Base-by-base conservation (phyloP, 73 alveolate genomes). In the Symbiodinium pilosum region DNA sequence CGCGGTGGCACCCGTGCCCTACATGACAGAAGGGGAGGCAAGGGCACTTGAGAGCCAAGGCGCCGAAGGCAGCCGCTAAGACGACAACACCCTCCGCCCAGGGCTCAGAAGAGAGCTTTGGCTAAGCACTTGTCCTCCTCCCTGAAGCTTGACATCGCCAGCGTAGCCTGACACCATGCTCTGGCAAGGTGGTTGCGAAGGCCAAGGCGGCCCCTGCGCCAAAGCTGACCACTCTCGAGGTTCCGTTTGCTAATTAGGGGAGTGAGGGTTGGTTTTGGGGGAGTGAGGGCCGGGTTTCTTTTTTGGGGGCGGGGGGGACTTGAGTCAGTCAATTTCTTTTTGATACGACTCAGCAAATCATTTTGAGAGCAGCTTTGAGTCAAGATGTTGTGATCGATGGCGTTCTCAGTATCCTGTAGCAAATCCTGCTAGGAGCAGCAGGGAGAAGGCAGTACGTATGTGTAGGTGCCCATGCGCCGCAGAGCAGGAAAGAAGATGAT, bases 151-250 rank as follows among this genome's bases (percentile, higher is more conserved):
- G 18, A 69, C 26, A 5, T 43, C 84, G 2, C 4, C 18, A n/a
- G 11, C 43, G 16, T 12, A 69, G 41, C 43, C 84, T 30, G 2
- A n/a, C 34, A 30, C 85, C 85, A 34, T 34, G 51, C 85, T 4
- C 85, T 36, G 51, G 26, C 8, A 59, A 73, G 85, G 85, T 73
- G 85, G 44, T 73, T 42, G 95, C 95, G 24, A 88, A 88, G 86
- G 40, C 95, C n/a, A 88, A 88, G 86, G 95, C 95, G 1, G 44
- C 69, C 39, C 86, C 94, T 11, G 94, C 94, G 16, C 94, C 95
- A 38, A 88, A 88, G 86, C 44, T 88, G 68, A 77, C 75, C 47
- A 88, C 95, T 32, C 69, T 88, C 34, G 95, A 88, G 95, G 95
- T n/a, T 20, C 28, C 83, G 81, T 41, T 1, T 26, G 73, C 47